Conservation (phyloP, 495 filamentous ascomycete species). For the Daldinia loculata region DNA sequence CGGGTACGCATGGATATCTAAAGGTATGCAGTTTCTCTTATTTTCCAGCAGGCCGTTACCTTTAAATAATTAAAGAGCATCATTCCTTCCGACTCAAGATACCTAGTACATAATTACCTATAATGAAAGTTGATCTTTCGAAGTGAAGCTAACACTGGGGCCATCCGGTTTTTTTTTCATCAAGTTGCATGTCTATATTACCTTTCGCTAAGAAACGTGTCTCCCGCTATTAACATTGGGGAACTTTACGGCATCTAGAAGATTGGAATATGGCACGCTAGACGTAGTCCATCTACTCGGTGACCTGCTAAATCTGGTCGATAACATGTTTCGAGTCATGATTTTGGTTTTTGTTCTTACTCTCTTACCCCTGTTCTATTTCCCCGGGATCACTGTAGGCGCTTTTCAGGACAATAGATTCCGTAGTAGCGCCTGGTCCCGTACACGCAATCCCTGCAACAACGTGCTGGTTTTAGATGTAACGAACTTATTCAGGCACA, state of each 20-base stretch:
- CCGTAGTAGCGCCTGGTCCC: neutral
- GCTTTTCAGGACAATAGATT: neutral
- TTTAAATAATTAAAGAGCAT: neutral
- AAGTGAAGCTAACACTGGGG: neutral
- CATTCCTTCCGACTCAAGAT: neutral
- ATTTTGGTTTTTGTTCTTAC: neutral
- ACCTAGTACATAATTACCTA: neutral
- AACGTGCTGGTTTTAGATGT: neutral
- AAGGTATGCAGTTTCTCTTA: no score
- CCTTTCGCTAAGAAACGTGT: neutral
- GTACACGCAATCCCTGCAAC: neutral
- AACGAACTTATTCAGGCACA: neutral
- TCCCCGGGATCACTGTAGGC: neutral
- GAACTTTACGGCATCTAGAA: neutral
- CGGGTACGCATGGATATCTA: no score
- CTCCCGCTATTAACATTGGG: neutral
- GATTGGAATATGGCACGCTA: no score
- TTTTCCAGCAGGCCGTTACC: no score
- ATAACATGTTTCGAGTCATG: neutral
- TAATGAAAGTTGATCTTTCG: neutral
- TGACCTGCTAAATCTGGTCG: neutral
- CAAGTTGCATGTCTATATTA: neutral
- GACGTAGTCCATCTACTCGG: neutral
- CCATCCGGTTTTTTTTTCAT: neutral
- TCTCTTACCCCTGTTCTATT: neutral